Base-by-base conservation (phyloP, 306 rosid genomes). In the Prunus mume region DNA sequence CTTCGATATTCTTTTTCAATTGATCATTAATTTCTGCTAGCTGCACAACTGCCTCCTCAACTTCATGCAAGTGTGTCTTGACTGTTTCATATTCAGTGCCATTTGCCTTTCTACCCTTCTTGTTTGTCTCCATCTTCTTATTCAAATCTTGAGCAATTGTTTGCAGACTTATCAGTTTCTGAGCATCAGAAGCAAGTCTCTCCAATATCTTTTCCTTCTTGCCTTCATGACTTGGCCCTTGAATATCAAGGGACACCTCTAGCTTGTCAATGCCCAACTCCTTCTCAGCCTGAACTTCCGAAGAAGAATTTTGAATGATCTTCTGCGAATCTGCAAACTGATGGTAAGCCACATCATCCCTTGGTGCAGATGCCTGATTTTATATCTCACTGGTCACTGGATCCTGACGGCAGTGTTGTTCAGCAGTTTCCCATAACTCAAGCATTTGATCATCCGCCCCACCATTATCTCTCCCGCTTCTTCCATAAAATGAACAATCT, bases 371-470 rank as follows among this genome's bases (percentile, higher is more conserved):
- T 54, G 60, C 60, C 63, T 62, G 83, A 73, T 82, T 84, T 81
- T 80, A 79, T 58, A 75, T 71, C 65, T 76, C 82, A 22, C 56
- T 72, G n/a, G 55, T 61, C 24, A 57, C 50, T 24, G 79, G 75
- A 81, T 81, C 76, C 74, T 82, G 82, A 34, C 28, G 19, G 84
- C 83, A 57, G 60, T 79, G 85, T 64, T 86, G 80, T 79, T 90
- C 98, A 0, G 87, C 88, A 4, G 98, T 76, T 82, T 92, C 97
- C 99, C 99, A 96, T 78, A 96, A 80, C 80, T 88, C 90, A 12
- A 95, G 97, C 97, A 92, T 95, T 72, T 91, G 93, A 76, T 92
- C 98, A 80, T 86, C 88, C 66, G 84, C 78, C 11, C 89, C 89
- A 57, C 86, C 76, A 64, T 85, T 85, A 73, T 74, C 81, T 82